Evolutionary conservation across 805 yeast genomes (phyloP).

Genomic region (Blastobotrys mokoenaii): DNA sequence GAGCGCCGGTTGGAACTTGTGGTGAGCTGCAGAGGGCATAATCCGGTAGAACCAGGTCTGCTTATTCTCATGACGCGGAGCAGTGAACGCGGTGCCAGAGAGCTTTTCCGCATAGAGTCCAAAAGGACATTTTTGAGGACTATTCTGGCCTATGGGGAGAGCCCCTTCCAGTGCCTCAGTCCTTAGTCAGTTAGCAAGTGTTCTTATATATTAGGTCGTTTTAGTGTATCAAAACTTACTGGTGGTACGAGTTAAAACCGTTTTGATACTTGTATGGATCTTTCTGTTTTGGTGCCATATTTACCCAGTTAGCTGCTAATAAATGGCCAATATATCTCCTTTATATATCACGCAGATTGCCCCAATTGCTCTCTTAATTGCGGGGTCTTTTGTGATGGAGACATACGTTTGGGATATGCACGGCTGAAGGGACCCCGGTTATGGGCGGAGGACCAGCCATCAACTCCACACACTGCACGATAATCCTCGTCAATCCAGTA

Average conservation of each 20-base stretch:
- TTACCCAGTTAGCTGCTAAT: no score
- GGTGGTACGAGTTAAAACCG: conserved; percentile 21
- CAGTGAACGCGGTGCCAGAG: conserved; percentile 26
- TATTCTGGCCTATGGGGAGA: conserved; percentile 21
- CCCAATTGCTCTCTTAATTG: no score
- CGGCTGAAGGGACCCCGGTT: no score
- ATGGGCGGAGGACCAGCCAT: no score
- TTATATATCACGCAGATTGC: not conserved
- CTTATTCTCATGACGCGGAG: conserved; percentile 21
- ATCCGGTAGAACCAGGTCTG: conserved; percentile 24
- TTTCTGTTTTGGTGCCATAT: not conserved
- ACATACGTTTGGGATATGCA: no score
- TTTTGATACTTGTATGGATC: conserved; percentile 18
- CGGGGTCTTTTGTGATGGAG: no score
- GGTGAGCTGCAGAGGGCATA: conserved; percentile 19
- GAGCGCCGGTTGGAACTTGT: conserved; percentile 9
- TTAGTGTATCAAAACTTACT: conserved; percentile 10
- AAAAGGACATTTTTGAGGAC: conserved; percentile 18
- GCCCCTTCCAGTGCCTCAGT: conserved; percentile 21
- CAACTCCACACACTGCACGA: no score
- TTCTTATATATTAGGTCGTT: no score
- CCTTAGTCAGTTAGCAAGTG: not conserved
- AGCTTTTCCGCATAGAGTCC: conserved; percentile 26
- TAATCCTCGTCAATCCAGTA: no score
- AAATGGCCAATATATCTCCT: not conserved